Base-by-base conservation (phyloP, 2,329 filamentous ascomycete genomes). In the Aspergillus ruber region DNA sequence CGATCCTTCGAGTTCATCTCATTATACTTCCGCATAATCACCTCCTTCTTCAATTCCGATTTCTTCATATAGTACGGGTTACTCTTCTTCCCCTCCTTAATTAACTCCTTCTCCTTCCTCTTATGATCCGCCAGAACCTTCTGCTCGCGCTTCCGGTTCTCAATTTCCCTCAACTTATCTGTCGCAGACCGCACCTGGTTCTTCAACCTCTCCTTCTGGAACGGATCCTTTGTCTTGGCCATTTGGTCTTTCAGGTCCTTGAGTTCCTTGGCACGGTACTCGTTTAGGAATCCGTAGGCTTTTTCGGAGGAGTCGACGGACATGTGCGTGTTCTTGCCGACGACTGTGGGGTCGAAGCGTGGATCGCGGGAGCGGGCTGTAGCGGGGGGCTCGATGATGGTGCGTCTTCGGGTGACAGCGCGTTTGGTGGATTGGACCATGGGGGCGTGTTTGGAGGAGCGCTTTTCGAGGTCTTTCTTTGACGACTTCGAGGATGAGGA, bases 11-110 rank as follows among this genome's bases (percentile, higher is more conserved):
- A 85, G 70, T 88, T 93, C 85, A 97, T 86, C 50, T 81, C 80
- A 58, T 84, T 80, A 69, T 87, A 96, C 65, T 85, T 82, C 59
- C 93, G 84, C 62, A 87, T 75, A 52, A 96, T 74, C 47, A 90
- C 76, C 68, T 85, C 76, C 76, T 91, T 89, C 83, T 93, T 95
- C 75, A 93, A 81, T 72, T 96, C 91, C 62, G 84, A 83, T 74
- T 84, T 85, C 81, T 98, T 98, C 60, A 97, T 74, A 70, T 88
- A 97, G 72, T 90, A 98, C 0, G 93, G 91, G 65, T 80, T 82
- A 44, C 62, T 65, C 62, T 74, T 74, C 81, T 96, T 96, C 51
- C 93, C 93, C 72, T 94, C 81, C 59, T 83, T 83, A 44, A 97
- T 83, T 51, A 87, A 73, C 66, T 90, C 86, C 72, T 88, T 90